phyloP scores from a whole-genome alignment of 768 basidiomycete genomes.

The Leucocoprinus leucothites region DNA sequence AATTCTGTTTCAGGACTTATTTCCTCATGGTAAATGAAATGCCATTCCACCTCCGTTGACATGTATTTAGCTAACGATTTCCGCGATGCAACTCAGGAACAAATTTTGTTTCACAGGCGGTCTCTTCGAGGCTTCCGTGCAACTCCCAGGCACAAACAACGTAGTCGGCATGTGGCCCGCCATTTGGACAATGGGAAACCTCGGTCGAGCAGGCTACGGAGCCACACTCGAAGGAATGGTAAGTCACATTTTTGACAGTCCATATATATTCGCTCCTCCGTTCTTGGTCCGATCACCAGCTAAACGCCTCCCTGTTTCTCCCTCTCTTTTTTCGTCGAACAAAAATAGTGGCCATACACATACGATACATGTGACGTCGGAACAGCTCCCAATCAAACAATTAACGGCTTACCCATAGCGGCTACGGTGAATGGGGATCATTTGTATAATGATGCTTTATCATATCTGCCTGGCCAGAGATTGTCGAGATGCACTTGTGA shows the following conservation, averaged over 20 bases:
- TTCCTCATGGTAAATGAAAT: constrained; percentile 31
- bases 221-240: constrained; percentile 81
- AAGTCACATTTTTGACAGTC: constrained; percentile 14
- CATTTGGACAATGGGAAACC: constrained; percentile 69
- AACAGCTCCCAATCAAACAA: constrained; percentile 72
- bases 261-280: too few relatives aligned
- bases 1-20: constrained; percentile 32
- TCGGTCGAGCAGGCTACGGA: constrained; percentile 77
- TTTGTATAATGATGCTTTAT: constrained; percentile 39
- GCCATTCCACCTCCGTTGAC: constrained; percentile 25
- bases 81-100: constrained; percentile 41
- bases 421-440: constrained; percentile 56
- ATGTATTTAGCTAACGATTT: neutral
- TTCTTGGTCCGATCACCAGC: neutral
- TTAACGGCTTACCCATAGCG: constrained; percentile 59
- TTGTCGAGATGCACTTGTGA: constrained; percentile 81
- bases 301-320: too few relatives aligned
- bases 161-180: constrained; percentile 75
- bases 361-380: constrained; percentile 83
- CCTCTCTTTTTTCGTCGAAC: constrained; percentile 2
- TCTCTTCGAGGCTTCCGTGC: constrained; percentile 57
- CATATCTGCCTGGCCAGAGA: constrained; percentile 73
- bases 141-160: constrained; percentile 60
- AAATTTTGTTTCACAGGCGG: constrained; percentile 88
- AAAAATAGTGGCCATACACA: constrained; percentile 67